These are phyloP conservation scores for Ophiognomonia clavigignenti-juglandacearum DNA, from an alignment of 2,329 filamentous ascomycete genomes.

Conservation along the genomic window DNA sequence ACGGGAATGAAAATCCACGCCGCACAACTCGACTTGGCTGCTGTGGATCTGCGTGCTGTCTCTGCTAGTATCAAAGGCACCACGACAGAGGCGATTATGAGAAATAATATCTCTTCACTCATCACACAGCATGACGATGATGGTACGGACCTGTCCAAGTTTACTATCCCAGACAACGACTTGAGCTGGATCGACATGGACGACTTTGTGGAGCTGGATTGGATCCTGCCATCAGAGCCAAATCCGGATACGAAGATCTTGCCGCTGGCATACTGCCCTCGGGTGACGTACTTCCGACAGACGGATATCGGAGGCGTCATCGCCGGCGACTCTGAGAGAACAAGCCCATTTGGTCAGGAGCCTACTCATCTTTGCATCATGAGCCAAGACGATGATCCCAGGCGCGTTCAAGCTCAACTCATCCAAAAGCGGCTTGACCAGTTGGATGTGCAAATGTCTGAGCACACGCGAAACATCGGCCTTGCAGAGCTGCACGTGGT, in stretches of 20 bases:
- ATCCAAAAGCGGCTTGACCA: constrained; percentile 76
- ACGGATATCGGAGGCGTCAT: constrained; percentile 85
- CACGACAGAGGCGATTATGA: constrained; percentile 69
- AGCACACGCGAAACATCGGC: constrained; percentile 67
- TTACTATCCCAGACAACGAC: constrained; percentile 93
- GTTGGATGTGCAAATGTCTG: constrained; percentile 70
- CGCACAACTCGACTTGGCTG: constrained; percentile 85
- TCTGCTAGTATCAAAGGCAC: constrained; percentile 85
- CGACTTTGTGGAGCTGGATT: constrained; percentile 96
- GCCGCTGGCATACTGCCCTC: constrained; percentile 85
- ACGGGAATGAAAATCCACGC: constrained; percentile 95
- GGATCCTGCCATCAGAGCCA: constrained; percentile 84
- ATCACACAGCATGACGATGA: constrained; percentile 50
- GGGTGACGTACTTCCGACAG: constrained; percentile 94
- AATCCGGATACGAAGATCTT: constrained; percentile 93
- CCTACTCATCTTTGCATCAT: constrained; percentile 94
- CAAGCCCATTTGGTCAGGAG: constrained; percentile 88
- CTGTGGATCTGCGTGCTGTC: constrained; percentile 86
- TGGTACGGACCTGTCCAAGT: constrained; percentile 73
- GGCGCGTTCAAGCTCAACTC: constrained; percentile 79
- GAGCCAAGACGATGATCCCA: constrained; percentile 83
- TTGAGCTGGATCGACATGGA: constrained; percentile 99
- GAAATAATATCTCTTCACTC: constrained; percentile 46
- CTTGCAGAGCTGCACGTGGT: constrained; percentile 68
- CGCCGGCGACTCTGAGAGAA: constrained; percentile 73